Evolutionary conservation across 2,329 filamentous ascomycete genomes (phyloP).

Genomic region (Paecilomyces dactylethromorphus): DNA sequence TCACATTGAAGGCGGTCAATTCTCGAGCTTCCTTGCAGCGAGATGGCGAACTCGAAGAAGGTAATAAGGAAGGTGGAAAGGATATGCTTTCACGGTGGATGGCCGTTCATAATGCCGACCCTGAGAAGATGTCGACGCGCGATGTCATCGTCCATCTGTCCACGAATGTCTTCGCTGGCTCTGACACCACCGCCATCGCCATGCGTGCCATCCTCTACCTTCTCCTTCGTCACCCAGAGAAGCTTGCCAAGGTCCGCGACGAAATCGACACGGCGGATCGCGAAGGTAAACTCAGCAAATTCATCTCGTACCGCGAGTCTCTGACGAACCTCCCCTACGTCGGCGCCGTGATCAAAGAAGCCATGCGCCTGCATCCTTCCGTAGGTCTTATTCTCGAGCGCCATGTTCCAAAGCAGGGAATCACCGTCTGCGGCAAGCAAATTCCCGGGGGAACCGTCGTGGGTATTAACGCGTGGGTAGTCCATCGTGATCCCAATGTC

Average conservation of each 20-base stretch:
- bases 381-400: slow-evolving; percentile 29
- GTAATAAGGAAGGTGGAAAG: slow-evolving; percentile 12
- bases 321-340: slow-evolving; percentile 27
- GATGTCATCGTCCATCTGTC: slow-evolving; percentile 23
- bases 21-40: slow-evolving; percentile 15
- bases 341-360: slow-evolving; percentile 29
- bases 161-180: slow-evolving; percentile 20
- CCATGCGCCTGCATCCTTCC: slow-evolving; percentile 29
- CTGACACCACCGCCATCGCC: slow-evolving; percentile 30
- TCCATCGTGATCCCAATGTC: slow-evolving; percentile 7
- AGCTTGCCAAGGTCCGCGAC: slow-evolving; percentile 25
- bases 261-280: slow-evolving; percentile 32
- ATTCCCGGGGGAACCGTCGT: slow-evolving; percentile 31
- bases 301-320: slow-evolving; percentile 18
- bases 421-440: slow-evolving; percentile 20
- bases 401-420: slow-evolving; percentile 22
- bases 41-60: slow-evolving; percentile 18
- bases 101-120: slow-evolving; percentile 18
- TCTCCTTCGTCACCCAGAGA: slow-evolving; percentile 23
- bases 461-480: slow-evolving; percentile 24
- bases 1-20: slow-evolving; percentile 28
- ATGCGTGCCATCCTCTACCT: slow-evolving; percentile 35
- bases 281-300: slow-evolving; percentile 13
- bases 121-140: slow-evolving; percentile 19
- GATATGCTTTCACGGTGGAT: slow-evolving; percentile 26